phyloP scores from a whole-genome alignment of 352 stramenopile genomes.

The Globisporangium alternatum region DNA sequence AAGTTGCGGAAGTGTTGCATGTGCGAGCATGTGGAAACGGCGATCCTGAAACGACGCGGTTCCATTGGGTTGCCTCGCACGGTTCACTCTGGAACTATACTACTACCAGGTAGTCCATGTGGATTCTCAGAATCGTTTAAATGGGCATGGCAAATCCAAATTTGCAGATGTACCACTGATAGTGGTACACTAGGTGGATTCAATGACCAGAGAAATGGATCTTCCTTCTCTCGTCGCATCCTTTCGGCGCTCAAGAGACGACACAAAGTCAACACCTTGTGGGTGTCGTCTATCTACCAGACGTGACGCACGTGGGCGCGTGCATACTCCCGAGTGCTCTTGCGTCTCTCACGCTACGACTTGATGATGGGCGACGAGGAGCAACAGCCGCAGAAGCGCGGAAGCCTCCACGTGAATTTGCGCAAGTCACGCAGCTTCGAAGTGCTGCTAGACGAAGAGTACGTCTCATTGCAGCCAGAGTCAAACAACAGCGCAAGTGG shows the following conservation, averaged over 20 bases:
- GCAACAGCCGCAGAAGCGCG: neutral
- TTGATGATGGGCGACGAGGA: slow-evolving; percentile 3
- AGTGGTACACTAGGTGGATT: neutral
- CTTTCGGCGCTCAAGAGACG: neutral
- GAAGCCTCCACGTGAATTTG: slow-evolving; percentile 16
- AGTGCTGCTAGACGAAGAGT: slow-evolving; percentile 24
- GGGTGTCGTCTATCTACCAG: too few species aligned
- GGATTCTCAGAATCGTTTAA: too few species aligned
- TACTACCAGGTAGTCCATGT: too few species aligned
- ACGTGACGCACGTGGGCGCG: too few species aligned
- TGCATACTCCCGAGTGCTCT: neutral
- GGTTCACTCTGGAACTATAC: neutral
- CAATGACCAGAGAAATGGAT: neutral
- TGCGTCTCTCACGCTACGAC: neutral
- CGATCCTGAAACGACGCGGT: slow-evolving; percentile 11
- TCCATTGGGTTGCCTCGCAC: neutral
- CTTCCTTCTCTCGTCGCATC: neutral
- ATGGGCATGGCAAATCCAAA: too few species aligned
- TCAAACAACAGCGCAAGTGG: too few species aligned
- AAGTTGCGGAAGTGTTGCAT: neutral
- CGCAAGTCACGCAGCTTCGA: slow-evolving; percentile 55
- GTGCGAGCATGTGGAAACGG: neutral
- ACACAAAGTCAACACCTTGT: neutral
- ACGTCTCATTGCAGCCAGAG: neutral
- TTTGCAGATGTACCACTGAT: neutral